Conservation (phyloP, 1,139 yeast species). For the Zygotorulaspora mrakii region DNA sequence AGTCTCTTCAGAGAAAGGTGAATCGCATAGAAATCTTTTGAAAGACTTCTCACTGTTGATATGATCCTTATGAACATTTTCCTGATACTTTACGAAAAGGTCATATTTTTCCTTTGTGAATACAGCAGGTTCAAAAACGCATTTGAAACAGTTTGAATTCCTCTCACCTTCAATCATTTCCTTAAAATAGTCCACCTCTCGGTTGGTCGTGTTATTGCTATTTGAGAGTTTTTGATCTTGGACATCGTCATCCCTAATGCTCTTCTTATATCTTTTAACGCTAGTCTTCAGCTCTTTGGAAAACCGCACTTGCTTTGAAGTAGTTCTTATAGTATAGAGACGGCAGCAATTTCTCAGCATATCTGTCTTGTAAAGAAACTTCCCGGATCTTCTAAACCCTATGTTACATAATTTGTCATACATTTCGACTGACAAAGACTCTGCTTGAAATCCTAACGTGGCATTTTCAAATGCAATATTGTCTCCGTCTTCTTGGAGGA, state of each 20-base stretch:
- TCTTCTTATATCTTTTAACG: conserved; percentile 56
- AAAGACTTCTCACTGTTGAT: conserved; percentile 49
- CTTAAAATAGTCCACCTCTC: conserved; percentile 34
- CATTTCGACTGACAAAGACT: conserved; percentile 46
- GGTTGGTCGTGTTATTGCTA: conserved; percentile 5
- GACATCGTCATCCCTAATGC: conserved; percentile 13
- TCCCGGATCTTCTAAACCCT: conserved; percentile 80
- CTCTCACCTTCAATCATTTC: conserved; percentile 36
- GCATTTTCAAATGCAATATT: conserved; percentile 24
- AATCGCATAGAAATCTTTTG: conserved; percentile 60
- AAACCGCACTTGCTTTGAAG: conserved; percentile 43
- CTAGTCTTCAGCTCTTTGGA: conserved; percentile 65
- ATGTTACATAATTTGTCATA: conserved; percentile 64
- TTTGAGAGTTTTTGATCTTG: background rate
- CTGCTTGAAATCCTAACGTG: conserved; percentile 50
- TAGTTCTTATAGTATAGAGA: conserved; percentile 74
- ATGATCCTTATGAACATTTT: conserved; percentile 60
- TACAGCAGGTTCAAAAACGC: conserved; percentile 52
- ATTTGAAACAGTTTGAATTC: conserved; percentile 39
- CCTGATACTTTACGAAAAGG: conserved; percentile 68
- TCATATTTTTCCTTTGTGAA: conserved; percentile 60
- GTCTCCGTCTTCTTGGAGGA: conserved; percentile 11
- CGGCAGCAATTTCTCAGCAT: conserved; percentile 72
- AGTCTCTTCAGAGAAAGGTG: conserved; percentile 49
- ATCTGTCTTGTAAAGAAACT: conserved; percentile 70